Conservation (phyloP, 148 eudicot genomes). For the Rhododendron simsii region DNA sequence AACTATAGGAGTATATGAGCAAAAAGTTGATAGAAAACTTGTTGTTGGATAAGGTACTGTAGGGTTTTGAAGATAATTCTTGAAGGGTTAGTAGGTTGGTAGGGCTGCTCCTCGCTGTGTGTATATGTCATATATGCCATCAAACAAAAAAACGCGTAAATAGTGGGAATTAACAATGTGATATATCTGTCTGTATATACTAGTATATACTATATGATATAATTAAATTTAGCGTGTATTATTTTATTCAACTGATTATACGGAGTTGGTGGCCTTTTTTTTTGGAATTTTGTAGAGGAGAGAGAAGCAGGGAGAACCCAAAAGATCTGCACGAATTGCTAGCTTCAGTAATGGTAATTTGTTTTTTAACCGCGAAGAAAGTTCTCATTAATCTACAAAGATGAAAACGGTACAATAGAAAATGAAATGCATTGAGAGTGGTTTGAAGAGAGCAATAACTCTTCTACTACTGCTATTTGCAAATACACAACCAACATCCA, state of each 20-base stretch:
- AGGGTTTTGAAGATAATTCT: not conserved
- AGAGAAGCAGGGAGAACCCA: not conserved
- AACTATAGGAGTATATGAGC: not conserved
- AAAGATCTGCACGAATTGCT: not conserved
- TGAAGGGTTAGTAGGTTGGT: not conserved
- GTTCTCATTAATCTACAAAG: too few species aligned
- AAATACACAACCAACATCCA: too few species aligned
- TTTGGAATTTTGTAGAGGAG: not conserved
- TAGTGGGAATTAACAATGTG: conserved; percentile 3
- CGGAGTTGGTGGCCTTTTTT: not conserved
- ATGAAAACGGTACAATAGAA: too few species aligned
- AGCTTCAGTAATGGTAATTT: not conserved
- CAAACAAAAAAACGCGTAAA: not conserved
- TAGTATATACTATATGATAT: not conserved
- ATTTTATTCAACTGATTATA: not conserved
- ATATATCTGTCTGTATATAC: not conserved
- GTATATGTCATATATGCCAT: not conserved
- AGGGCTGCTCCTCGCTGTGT: not conserved
- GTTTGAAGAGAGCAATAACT: too few species aligned
- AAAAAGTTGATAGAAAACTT: not conserved
- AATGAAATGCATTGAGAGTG: too few species aligned
- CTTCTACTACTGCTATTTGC: too few species aligned
- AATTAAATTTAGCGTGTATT: not conserved
- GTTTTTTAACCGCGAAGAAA: too few species aligned
- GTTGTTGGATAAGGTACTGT: not conserved